These are phyloP conservation scores for Delitschia confertaspora DNA, from an alignment of 495 filamentous ascomycete genomes.

Conservation along the genomic window DNA sequence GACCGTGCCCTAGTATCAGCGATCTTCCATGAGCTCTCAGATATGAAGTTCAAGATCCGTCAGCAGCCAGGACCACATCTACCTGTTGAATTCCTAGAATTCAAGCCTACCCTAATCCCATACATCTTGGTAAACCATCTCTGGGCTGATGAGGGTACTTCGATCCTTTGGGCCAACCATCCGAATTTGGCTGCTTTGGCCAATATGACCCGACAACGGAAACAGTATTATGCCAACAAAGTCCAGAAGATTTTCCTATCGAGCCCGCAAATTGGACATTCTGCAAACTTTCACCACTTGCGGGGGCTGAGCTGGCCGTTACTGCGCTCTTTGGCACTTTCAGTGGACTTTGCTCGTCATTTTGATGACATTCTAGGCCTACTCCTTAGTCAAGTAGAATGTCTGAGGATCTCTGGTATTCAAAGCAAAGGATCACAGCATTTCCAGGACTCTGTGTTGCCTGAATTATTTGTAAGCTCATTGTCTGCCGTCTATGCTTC, in stretches of 20 bases:
- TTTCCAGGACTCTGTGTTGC: constrained; percentile 10
- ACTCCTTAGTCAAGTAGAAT: constrained; percentile 12
- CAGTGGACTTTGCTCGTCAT: constrained; percentile 19
- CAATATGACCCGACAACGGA: constrained; percentile 8
- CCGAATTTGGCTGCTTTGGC: constrained; percentile 22
- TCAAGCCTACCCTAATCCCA: constrained; percentile 24
- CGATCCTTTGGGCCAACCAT: constrained; percentile 21
- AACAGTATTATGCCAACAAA: constrained; percentile 26
- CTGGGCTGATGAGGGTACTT: constrained; percentile 22
- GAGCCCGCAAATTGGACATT: constrained; percentile 7
- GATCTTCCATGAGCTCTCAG: constrained; percentile 19
- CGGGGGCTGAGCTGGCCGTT: constrained; percentile 16
- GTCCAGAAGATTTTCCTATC: constrained; percentile 16
- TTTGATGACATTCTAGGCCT: constrained; percentile 12
- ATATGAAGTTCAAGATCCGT: constrained; percentile 20
- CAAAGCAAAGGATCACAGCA: constrained; percentile 11
- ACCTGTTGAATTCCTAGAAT: constrained; percentile 21
- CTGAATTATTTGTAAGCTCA: constrained; percentile 14
- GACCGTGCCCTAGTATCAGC: constrained; percentile 15
- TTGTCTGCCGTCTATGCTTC: background rate
- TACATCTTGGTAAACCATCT: constrained; percentile 19
- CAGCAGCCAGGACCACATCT: constrained; percentile 16
- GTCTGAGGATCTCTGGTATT: constrained; percentile 15
- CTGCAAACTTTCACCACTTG: constrained; percentile 7
- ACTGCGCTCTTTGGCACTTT: constrained; percentile 17